Conservation (phyloP, 306 rosid species). For the Erythrophleum fordii region DNA sequence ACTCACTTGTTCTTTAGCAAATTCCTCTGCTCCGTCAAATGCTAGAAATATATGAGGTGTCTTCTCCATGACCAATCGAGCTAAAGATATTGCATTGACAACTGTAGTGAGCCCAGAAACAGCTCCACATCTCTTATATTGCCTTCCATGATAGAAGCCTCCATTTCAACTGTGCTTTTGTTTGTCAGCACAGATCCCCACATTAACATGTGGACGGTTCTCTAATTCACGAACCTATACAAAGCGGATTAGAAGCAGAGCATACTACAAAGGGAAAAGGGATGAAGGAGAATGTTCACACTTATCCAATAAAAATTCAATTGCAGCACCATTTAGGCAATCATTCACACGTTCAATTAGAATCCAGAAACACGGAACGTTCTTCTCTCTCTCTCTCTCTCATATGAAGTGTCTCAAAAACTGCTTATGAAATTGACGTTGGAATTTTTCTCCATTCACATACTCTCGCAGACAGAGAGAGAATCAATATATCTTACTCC, state of each 20-base stretch:
- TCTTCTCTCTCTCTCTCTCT: not conserved
- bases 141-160: slow-evolving; percentile 72
- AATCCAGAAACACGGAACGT: not conserved
- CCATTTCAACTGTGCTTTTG: slow-evolving; percentile 68
- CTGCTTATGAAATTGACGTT: not conserved
- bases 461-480: not conserved
- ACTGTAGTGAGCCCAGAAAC: slow-evolving; percentile 89
- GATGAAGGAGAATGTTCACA: not conserved
- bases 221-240: slow-evolving; percentile 66
- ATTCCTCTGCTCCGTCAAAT: slow-evolving; percentile 50
- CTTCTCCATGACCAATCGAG: slow-evolving; percentile 83
- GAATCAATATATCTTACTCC: not conserved
- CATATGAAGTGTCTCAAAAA: not conserved
- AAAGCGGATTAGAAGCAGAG: not conserved
- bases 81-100: slow-evolving; percentile 80
- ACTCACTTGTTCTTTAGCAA: slow-evolving; percentile 50
- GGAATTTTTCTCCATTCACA: not conserved
- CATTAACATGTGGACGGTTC: slow-evolving; percentile 64
- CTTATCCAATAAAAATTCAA: not conserved
- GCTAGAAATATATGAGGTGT: slow-evolving; percentile 83
- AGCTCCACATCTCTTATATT: slow-evolving; percentile 76
- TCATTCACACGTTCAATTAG: not conserved
- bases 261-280: not conserved
- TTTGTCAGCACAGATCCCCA: slow-evolving; percentile 64
- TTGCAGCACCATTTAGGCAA: not conserved